Percentiles rank a stretch among this genome's conserved stretches.
These are phyloP conservation scores for Elongisporangium undulatum DNA, from an alignment of 352 stramenopile genomes.

Conservation along the genomic window DNA sequence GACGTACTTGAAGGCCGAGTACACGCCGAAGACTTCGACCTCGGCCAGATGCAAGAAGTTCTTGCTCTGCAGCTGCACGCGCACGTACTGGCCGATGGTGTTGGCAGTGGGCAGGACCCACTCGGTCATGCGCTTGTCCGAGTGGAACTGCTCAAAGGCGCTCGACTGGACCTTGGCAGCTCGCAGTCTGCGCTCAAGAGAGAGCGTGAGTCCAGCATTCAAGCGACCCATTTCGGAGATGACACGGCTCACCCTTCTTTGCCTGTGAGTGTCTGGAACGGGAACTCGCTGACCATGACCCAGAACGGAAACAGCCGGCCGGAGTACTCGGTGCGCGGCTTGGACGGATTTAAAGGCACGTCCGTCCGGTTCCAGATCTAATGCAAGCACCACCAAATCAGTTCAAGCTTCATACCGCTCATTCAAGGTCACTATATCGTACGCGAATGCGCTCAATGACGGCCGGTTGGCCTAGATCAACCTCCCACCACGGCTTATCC, in stretches of 20 bases:
- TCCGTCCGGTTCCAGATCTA: slow-evolving; percentile 91
- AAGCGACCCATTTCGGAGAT: background rate
- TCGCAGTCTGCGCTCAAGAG: slow-evolving; percentile 37
- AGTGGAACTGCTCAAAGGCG: slow-evolving; percentile 75
- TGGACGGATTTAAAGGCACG: slow-evolving; percentile 72
- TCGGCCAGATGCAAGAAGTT: slow-evolving; percentile 90
- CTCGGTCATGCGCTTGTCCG: slow-evolving; percentile 76
- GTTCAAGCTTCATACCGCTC: background rate
- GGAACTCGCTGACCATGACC: slow-evolving; percentile 89
- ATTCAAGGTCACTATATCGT: background rate
- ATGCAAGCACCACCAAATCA: background rate
- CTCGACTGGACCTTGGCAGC: slow-evolving; percentile 76
- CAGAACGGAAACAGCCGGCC: slow-evolving; percentile 88
- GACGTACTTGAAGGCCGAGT: slow-evolving; percentile 78
- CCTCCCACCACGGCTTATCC: slow-evolving; percentile 92
- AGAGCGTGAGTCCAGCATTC: background rate
- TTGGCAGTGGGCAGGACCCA: slow-evolving; percentile 86
- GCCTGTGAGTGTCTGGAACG: slow-evolving; percentile 78
- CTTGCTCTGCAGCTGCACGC: slow-evolving; percentile 87
- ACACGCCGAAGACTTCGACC: slow-evolving; percentile 91
- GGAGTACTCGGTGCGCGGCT: slow-evolving; percentile 71
- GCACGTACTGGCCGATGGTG: slow-evolving; percentile 72
- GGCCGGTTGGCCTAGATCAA: slow-evolving; percentile 81
- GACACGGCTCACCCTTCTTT: slow-evolving; percentile 53
- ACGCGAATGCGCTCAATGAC: slow-evolving; percentile 80